Evolutionary conservation across 306 rosid genomes (phyloP), one percentile per base, ranked within the genome.

Genomic region (Carpinus fangiana): DNA sequence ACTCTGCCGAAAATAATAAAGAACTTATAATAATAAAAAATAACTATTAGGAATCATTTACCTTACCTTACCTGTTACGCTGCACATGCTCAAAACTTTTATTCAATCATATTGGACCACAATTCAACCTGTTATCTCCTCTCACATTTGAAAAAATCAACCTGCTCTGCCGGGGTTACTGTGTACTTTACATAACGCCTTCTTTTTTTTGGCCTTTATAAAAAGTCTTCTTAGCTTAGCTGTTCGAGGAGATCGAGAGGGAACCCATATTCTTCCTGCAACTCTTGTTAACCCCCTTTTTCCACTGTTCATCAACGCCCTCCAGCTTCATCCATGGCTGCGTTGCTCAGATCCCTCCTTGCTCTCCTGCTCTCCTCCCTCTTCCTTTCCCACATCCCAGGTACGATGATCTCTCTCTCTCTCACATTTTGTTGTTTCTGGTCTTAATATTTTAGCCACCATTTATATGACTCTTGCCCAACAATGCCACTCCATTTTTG

Each of bases 251-350:
- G 78, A 0, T 7, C 16, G 76, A 62, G 21, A 72, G 70, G 28
- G 2, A 45, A 28, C 12, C 31, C 51, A 9, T 62, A 52, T 68
- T 51, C 20, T 21, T 66, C 50, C 26, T 3, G n/a, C 70, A 56
- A n/a, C 68, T n/a, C 47, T 13, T 9, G 51, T 47, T 0, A 11
- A 20, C 16, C 16, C 20, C 20, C 56, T 56, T 4, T 8, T 1
- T 0, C 14, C 41, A 14, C 34, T 20, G 0, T 7, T 2, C 34
- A 17, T 48, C 45, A 1, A 2, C 3, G 23, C 21, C 38, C 34
- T 13, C n/a, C 6, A 11, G 45, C 66, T 34, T 31, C 89, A 74
- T 41, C 82, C 82, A 88, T 82, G 92, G 86, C 86, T 9, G 60
- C 79, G 4, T 45, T 68, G 51, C 87, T 70, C 18, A 73, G 50